A percentile compares a stretch with the other conserved stretches of the same genome.
phyloP scores from a whole-genome alignment of 2,329 filamentous ascomycete species.

The Aspergillus sp. region DNA sequence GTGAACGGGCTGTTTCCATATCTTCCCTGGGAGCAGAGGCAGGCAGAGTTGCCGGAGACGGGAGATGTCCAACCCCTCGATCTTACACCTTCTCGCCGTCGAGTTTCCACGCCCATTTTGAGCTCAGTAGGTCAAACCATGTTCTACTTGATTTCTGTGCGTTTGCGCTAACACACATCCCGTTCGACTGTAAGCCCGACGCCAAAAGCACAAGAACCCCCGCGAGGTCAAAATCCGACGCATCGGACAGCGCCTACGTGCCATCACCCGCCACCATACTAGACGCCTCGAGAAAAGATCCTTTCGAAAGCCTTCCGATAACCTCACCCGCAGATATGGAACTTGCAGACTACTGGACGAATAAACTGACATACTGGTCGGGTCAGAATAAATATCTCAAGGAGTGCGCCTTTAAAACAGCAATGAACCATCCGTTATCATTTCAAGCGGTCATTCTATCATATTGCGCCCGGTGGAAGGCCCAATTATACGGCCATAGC shows the following conservation, averaged over 20 bases:
- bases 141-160: not conserved
- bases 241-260: not conserved
- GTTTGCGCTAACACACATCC: not conserved
- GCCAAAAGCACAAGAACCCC: constrained; percentile 4
- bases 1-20: constrained; percentile 17
- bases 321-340: constrained; percentile 26
- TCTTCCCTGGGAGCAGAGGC: constrained; percentile 27
- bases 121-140: constrained; percentile 2
- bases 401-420: constrained; percentile 33
- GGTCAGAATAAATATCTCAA: constrained; percentile 41
- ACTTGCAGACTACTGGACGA: constrained; percentile 37
- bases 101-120: not conserved
- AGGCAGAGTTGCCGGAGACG: constrained; percentile 1
- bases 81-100: not conserved
- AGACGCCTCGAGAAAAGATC: constrained; percentile 32
- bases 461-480: constrained; percentile 40
- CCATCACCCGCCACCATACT: constrained; percentile 28
- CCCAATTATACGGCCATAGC: constrained; percentile 24
- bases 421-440: constrained; percentile 34
- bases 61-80: not conserved
- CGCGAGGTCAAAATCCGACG: constrained; percentile 12
- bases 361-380: constrained; percentile 42
- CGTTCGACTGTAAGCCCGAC: not conserved
- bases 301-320: constrained; percentile 32
- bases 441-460: constrained; percentile 39